Conservation (phyloP, 1,284 basidiomycete genomes). For the Fomitiporia mediterranea region DNA sequence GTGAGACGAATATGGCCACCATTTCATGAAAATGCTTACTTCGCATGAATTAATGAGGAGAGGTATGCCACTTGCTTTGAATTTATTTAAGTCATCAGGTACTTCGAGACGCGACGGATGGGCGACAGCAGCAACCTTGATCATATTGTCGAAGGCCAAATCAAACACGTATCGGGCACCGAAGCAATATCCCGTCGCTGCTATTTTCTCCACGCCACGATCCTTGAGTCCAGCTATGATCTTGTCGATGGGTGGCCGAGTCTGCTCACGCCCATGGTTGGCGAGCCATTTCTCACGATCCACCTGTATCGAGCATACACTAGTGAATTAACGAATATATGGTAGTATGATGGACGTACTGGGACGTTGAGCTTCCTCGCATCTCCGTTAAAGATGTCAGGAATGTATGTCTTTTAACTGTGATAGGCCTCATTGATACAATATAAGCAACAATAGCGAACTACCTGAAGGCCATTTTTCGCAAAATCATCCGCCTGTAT, state of each 20-base stretch:
- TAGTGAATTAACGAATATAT: conserved; percentile 11
- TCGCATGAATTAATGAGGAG: conserved; percentile 63
- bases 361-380: too few relatives aligned
- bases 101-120: conserved; percentile 68
- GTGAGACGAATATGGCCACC: background rate
- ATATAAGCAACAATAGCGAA: conserved; percentile 5
- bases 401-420: conserved; percentile 39
- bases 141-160: conserved; percentile 56
- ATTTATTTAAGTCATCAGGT: conserved; percentile 62
- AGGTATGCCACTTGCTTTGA: conserved; percentile 44
- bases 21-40: background rate
- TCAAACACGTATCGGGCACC: conserved; percentile 66
- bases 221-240: conserved; percentile 54
- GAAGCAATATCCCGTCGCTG: conserved; percentile 66
- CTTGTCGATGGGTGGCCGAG: conserved; percentile 50
- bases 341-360: conserved; percentile 14
- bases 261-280: conserved; percentile 42
- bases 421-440: background rate
- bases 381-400: conserved; percentile 61
- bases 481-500: conserved; percentile 62
- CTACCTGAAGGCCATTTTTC: conserved; percentile 61
- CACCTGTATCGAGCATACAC: conserved; percentile 29
- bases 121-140: conserved; percentile 49
- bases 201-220: conserved; percentile 53
- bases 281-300: conserved; percentile 46